phyloP scores from a whole-genome alignment of 768 basidiomycete genomes.

The Kwoniella sp. region DNA sequence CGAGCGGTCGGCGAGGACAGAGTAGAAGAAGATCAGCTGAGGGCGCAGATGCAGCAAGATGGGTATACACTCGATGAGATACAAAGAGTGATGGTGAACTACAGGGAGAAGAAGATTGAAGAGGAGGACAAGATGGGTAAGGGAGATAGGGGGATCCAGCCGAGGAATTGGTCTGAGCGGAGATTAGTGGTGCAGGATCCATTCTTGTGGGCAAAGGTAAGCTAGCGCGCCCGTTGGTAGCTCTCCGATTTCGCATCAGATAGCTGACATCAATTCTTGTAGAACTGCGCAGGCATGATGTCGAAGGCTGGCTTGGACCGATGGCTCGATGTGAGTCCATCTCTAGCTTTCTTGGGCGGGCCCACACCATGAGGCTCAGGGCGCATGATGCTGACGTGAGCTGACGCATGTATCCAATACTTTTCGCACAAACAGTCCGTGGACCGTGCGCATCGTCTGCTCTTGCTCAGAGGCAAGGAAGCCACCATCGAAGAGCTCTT shows the following conservation, averaged over 20 bases:
- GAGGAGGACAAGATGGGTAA: slow-evolving; percentile 32
- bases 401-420: too few relatives aligned
- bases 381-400: too few relatives aligned
- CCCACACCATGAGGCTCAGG: too few relatives aligned
- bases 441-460: slow-evolving; percentile 14
- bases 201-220: slow-evolving; percentile 54
- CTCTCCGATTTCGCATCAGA: background rate
- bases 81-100: background rate
- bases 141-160: slow-evolving; percentile 41
- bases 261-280: background rate
- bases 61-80: slow-evolving; percentile 5
- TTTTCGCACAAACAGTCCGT: too few relatives aligned
- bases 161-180: slow-evolving; percentile 43
- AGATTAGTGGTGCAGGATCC: slow-evolving; percentile 53
- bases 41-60: slow-evolving; percentile 1
- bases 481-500: slow-evolving; percentile 24
- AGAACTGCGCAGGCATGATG: slow-evolving; percentile 35
- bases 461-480: slow-evolving; percentile 1
- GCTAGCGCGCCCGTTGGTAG: slow-evolving; percentile 12
- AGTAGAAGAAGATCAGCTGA: slow-evolving; percentile 19
- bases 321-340: slow-evolving; percentile 21
- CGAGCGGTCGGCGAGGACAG: slow-evolving; percentile 14
- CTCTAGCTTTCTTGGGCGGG: background rate
- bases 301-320: slow-evolving; percentile 20
- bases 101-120: slow-evolving; percentile 15